Base-by-base conservation (phyloP, 2,329 filamentous ascomycete species). In the Ophiostoma perfectum region DNA sequence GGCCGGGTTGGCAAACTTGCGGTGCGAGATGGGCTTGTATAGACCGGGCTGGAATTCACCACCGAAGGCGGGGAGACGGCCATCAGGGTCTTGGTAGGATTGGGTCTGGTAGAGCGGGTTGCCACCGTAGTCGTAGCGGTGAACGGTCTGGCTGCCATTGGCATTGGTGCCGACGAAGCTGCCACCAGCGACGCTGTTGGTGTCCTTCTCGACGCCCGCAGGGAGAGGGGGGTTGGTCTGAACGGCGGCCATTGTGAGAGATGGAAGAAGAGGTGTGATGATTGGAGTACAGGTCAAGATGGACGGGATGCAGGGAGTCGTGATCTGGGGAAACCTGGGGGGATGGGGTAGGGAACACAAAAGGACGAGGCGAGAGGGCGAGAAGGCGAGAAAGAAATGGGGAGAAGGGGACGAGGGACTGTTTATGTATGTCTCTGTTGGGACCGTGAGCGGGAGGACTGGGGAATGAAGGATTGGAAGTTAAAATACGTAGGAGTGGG, bases 1-100 rank as follows among this genome's bases (percentile, higher is more conserved):
- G 67, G 89, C 90, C 4, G 91, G 91, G 79, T 93, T 93, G 80
- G 85, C 91, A 77, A 93, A 86, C 81, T 90, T 90, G 79, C 89
- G 87, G 76, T 86, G 83, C 78, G 86, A 85, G 66, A 81, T 80
- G 8, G 87, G 81, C 78, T 84, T 86, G 82, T 89, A 85, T 62
- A 83, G 78, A 79, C 89, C 88, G 66, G 90, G 89, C 78, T 92
- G 88, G 78, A 91, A 88, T 74, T 89, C 87, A 80, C 89, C 89
- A 72, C 88, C 90, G 75, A 90, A 90, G 74, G 90, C 84, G 66
- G 84, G 82, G 62, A 87, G 76, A 8, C 80, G 76, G 9, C 74
- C 72, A 16, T 78, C 78, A 11, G 71, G 67, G 52, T 76, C 76
- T 65, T 71, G 69, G 69, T 72, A 73, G 5, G 75, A 70, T 72